Evolutionary conservation across 148 eudicot genomes (phyloP), one percentile per base, ranked within the genome.

Genomic region (Chenopodium formosanum): DNA sequence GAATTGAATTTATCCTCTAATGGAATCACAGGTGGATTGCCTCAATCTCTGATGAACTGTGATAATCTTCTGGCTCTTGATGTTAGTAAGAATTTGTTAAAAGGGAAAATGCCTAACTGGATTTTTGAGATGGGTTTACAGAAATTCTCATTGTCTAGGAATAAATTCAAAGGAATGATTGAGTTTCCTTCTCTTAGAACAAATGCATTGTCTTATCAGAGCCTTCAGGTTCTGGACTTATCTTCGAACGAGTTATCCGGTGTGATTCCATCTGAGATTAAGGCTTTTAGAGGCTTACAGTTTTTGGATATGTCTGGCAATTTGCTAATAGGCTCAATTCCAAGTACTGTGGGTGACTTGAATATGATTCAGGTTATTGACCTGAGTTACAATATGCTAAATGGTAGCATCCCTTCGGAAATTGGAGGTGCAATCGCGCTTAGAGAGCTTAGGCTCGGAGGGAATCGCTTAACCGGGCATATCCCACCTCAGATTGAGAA

Each of bases 101-200:
- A 84, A 20, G 97, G 97, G 25, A 81, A 82, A 58, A 72, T 93
- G 69, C 97, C 97, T 58, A 79, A 77, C 58, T 93, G 97, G 98
- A 31, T 87, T 82, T 95, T 95, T 74, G 73, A 79, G 79, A 81
- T 89, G 81, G 89, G 93, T 31, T 82, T 91, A 69, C 86, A 84
- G 76, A 78, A 79, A 78, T 70, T 91, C 52, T 87, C 88, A 29
- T 80, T 93, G n/a, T 84, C 88, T 29, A 89, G 89, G 48, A 94
- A 94, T 70, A 88, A 77, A 70, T 85, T 90, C 62, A 87, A 62
- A 79, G 98, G 98, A 65, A 86, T 25, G 47, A 80, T 92, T 44
- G 89, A 83, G 23, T 89, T n/a, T 52, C 86, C 87, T 53, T 66
- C 84, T 72, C 44, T 75, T 0, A 52, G 68, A 82, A 65, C 86